These are phyloP conservation scores for Sequoia sempervirens DNA, from an alignment of 75 land plant species.

Conservation along the genomic window DNA sequence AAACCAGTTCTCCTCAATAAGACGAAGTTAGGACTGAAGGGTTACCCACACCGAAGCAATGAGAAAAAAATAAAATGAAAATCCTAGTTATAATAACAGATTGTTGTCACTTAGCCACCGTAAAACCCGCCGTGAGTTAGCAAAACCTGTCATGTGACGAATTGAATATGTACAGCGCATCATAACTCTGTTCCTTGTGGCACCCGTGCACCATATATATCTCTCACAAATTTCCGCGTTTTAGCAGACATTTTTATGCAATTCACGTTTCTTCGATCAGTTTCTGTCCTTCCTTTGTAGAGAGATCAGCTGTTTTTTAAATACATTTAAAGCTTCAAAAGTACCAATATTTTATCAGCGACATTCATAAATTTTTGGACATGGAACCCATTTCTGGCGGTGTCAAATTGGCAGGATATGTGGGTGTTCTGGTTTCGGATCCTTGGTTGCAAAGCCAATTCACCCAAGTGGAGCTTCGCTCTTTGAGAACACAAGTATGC, in stretches of 20 bases:
- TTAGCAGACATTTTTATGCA: neutral
- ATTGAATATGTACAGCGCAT: neutral
- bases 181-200: neutral
- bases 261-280: neutral
- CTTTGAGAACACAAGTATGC: constrained; percentile 67
- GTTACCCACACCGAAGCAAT: neutral
- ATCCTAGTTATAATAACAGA: neutral
- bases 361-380: neutral
- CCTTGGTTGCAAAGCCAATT: constrained; percentile 78
- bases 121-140: neutral
- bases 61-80: neutral
- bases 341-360: neutral
- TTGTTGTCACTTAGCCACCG: neutral
- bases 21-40: neutral
- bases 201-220: neutral
- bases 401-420: constrained; percentile 48
- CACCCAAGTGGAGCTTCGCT: constrained; percentile 77
- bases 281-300: too few relatives aligned
- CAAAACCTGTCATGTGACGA: neutral
- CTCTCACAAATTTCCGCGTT: neutral
- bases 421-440: constrained; percentile 74
- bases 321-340: neutral
- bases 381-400: neutral
- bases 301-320: neutral
- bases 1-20: too few relatives aligned